A percentile compares a stretch with the other conserved stretches of the same genome.
These are phyloP conservation scores for Lasiosphaeris hirsuta DNA, from an alignment of 495 filamentous ascomycete genomes.

Conservation along the genomic window DNA sequence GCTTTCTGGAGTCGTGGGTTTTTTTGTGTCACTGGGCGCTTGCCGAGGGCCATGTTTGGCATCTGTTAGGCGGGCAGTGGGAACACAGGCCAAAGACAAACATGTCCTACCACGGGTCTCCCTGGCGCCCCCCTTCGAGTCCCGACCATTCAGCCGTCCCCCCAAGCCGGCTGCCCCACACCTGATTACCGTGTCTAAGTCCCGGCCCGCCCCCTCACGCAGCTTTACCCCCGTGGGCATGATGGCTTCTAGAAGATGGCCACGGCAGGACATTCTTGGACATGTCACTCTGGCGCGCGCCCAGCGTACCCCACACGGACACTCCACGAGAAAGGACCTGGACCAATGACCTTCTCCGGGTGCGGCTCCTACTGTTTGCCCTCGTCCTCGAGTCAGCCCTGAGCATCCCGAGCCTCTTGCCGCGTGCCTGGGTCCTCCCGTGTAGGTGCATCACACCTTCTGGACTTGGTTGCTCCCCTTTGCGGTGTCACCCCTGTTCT, in stretches of 20 bases:
- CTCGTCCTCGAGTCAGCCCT: constrained; percentile 3
- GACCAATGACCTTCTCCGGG: background rate
- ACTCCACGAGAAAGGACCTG: background rate
- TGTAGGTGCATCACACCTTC: constrained; percentile 6
- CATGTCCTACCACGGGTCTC: no score
- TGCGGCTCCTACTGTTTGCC: constrained; percentile 11
- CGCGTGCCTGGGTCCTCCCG: constrained; percentile 19
- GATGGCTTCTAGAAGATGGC: constrained; percentile 12
- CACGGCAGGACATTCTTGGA: background rate
- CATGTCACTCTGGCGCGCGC: background rate
- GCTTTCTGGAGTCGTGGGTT: background rate
- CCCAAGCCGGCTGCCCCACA: constrained; percentile 39
- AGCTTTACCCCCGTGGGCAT: constrained; percentile 15
- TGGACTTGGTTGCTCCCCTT: background rate
- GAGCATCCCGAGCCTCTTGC: constrained; percentile 28
- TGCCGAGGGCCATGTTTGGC: background rate
- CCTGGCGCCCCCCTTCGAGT: background rate
- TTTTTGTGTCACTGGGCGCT: background rate
- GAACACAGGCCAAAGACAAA: no score
- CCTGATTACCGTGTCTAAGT: constrained; percentile 40
- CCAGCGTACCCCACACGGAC: background rate
- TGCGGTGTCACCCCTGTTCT: constrained; percentile 3
- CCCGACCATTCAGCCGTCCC: constrained; percentile 21
- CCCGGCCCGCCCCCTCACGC: constrained; percentile 30
- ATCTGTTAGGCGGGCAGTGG: no score